Conservation (phyloP, 805 yeast genomes). For the Saturnispora diversa region DNA sequence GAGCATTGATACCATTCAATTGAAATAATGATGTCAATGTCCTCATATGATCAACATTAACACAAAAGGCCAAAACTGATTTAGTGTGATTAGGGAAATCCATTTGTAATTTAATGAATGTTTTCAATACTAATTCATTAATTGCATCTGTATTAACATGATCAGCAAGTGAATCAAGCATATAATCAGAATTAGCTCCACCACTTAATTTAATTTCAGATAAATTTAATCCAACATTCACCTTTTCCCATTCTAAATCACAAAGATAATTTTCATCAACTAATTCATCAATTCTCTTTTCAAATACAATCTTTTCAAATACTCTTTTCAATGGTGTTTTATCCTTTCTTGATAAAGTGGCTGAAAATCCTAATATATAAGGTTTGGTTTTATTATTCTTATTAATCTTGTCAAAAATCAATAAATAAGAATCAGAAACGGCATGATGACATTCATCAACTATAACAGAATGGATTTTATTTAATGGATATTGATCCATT, state of each 20-base stretch:
- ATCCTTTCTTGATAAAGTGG: constrained; percentile 78
- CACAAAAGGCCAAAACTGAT: constrained; percentile 72
- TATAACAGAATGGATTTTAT: constrained; percentile 61
- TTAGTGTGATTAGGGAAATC: constrained; percentile 32
- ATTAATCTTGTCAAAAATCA: constrained; percentile 53
- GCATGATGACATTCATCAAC: constrained; percentile 94
- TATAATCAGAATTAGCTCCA: constrained; percentile 43
- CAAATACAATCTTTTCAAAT: constrained; percentile 69
- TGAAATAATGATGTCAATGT: constrained; percentile 46
- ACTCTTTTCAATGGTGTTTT: constrained; percentile 46
- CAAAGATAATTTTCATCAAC: constrained; percentile 60
- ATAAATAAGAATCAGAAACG: constrained; percentile 58
- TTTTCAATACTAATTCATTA: constrained; percentile 46
- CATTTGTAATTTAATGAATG: constrained; percentile 41
- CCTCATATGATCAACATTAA: constrained; percentile 59
- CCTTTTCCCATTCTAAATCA: constrained; percentile 57
- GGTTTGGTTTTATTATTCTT: constrained; percentile 30
- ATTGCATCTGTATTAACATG: constrained; percentile 47
- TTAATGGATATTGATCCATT: constrained; percentile 45
- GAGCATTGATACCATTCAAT: constrained; percentile 56
- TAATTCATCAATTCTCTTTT: constrained; percentile 57
- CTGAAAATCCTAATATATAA: constrained; percentile 76
- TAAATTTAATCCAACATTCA: constrained; percentile 34
- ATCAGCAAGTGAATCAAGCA: constrained; percentile 39
- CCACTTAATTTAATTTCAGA: constrained; percentile 17